Base-by-base conservation (phyloP, 2,329 filamentous ascomycete genomes). In the Bipolaris bicolor region DNA sequence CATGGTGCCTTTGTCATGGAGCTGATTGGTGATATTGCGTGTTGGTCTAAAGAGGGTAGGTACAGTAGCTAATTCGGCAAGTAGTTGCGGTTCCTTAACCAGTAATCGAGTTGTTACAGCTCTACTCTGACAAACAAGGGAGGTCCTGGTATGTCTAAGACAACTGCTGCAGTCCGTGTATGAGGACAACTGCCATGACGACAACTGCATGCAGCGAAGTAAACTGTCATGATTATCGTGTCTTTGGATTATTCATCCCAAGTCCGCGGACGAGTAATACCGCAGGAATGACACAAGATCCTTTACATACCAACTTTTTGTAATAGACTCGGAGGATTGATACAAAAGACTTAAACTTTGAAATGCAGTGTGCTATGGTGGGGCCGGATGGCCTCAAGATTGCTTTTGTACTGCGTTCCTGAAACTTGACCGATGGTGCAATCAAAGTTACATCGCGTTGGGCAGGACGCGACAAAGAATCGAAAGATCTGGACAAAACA, bases 341-440 rank as follows among this genome's bases (percentile, higher is more conserved):
- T 5, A 33, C 33, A 34, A 9, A 13, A 39, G 26, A 11, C 29
- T n/a, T 39, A 3, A 10, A 9, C 11, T 15, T 49, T 15, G 46
- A 16, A n/a, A 26, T 37, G 16, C 13, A 37, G 22, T 5, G 15
- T 26, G 15, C 15, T 39, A 20, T 49, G 22, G 46, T 26, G 46
- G 34, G 46, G 22, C 33, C 20, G 34, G 15, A 18, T 29, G 13
- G 33, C 29, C 20, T 29, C 7, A 13, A n/a, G 5, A 49, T 49
- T 49, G 46, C 33, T 49, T 49, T 49, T 49, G 46, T 36, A 49
- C 26, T 44, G 20, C 33, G 20, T 24, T 16, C 39, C 46, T 36
- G 13, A 26, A 39, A 37, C 33, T 49, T 26, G 33, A 24, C 18
- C 9, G 33, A 37, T 39, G 33, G 15, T 20, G 37, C n/a, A 13